A percentile compares a stretch with the other conserved stretches of the same genome.
Conservation (phyloP, 257 asterid species). For the Fraxinus anomala region DNA sequence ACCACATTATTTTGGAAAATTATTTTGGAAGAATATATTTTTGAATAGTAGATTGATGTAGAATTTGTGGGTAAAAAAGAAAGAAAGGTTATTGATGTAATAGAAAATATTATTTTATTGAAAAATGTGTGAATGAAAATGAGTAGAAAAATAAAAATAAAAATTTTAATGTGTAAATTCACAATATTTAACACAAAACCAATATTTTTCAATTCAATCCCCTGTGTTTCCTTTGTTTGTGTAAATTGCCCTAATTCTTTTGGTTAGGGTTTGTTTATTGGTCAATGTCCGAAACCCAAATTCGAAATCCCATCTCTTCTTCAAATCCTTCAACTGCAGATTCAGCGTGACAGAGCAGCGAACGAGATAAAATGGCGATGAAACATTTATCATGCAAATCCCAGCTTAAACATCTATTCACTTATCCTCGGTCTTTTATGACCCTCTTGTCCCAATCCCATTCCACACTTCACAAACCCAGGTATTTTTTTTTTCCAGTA, state of each 20-base stretch:
- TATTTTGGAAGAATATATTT: too few species aligned
- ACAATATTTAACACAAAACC: too few species aligned
- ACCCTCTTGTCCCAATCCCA: constrained; percentile 26
- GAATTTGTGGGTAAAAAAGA: too few species aligned
- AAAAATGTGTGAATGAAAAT: too few species aligned
- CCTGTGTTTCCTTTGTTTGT: too few species aligned
- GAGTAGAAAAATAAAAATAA: too few species aligned
- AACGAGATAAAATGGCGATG: constrained; percentile 41
- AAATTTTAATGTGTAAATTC: too few species aligned
- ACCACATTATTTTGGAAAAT: too few species aligned
- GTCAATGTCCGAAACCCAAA: not conserved
- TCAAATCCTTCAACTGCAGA: constrained; percentile 2
- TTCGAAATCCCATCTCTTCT: not conserved
- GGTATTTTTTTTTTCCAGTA: constrained; percentile 33
- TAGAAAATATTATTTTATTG: too few species aligned
- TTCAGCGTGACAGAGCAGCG: constrained; percentile 19
- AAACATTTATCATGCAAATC: constrained; percentile 44
- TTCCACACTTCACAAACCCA: constrained; percentile 33
- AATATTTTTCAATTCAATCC: too few species aligned
- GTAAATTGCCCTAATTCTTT: not conserved
- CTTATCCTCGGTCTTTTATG: constrained; percentile 16
- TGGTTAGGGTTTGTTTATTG: not conserved
- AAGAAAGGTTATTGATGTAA: too few species aligned
- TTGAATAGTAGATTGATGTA: too few species aligned
- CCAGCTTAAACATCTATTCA: constrained; percentile 36